Evolutionary conservation across 1,284 basidiomycete genomes (phyloP).

Genomic region (Paramarasmius palmivorus): DNA sequence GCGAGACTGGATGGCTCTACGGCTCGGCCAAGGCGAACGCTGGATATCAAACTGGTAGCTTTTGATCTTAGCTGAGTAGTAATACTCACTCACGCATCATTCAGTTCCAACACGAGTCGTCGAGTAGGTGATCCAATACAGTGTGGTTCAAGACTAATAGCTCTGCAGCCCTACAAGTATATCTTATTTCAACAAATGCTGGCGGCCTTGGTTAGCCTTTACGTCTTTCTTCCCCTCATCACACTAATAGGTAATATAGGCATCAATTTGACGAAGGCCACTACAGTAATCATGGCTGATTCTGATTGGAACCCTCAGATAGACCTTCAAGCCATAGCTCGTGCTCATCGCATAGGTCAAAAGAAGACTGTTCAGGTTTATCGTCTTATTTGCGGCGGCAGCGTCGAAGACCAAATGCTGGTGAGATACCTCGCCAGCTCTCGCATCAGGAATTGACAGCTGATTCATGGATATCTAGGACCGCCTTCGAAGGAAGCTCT

Average conservation of each 20-base stretch:
- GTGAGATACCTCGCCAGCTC: slow-evolving; percentile 1
- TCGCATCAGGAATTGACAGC: not conserved
- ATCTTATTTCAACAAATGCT: slow-evolving; percentile 84
- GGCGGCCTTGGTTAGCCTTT: slow-evolving; percentile 70
- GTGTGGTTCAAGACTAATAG: slow-evolving; percentile 16
- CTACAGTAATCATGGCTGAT: slow-evolving; percentile 81
- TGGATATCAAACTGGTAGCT: slow-evolving; percentile 58
- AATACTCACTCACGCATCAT: not conserved
- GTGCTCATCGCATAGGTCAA: slow-evolving; percentile 82
- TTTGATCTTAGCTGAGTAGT: slow-evolving; percentile 3
- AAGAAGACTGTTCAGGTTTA: slow-evolving; percentile 63
- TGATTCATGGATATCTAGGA: slow-evolving; percentile 26
- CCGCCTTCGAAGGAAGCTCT: slow-evolving; percentile 61
- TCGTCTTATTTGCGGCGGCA: slow-evolving; percentile 54
- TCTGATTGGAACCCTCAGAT: slow-evolving; percentile 83
- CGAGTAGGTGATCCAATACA: slow-evolving; percentile 35
- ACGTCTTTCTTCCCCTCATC: not conserved
- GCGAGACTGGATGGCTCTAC: slow-evolving; percentile 77
- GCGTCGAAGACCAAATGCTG: slow-evolving; percentile 71
- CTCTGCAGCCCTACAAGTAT: slow-evolving; percentile 74
- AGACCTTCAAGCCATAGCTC: slow-evolving; percentile 86
- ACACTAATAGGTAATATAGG: slow-evolving; percentile 27
- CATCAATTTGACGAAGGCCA: slow-evolving; percentile 83
- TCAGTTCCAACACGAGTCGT: slow-evolving; percentile 59
- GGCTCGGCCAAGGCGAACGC: slow-evolving; percentile 47